phyloP scores from a whole-genome alignment of 2,329 filamentous ascomycete genomes.

The Colletotrichum sp. region DNA sequence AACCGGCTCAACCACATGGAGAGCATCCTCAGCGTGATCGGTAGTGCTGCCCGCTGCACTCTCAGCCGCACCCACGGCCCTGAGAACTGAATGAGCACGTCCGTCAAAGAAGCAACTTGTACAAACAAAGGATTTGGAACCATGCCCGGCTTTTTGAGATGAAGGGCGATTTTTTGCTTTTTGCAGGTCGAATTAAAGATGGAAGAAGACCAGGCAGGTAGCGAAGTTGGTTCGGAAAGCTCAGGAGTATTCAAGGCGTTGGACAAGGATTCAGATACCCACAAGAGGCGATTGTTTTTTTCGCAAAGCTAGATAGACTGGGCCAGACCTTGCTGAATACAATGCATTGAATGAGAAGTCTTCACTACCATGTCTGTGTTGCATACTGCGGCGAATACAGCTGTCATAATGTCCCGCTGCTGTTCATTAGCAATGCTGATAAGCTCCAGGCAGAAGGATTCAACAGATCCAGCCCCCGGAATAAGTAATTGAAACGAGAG shows the following conservation, averaged over 20 bases:
- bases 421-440: background rate
- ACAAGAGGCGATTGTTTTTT: background rate
- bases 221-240: background rate
- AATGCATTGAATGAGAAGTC: background rate
- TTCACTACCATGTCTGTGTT: background rate
- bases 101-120: background rate
- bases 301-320: background rate
- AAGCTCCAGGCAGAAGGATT: background rate
- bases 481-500: background rate
- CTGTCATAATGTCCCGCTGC: too few relatives aligned
- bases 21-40: background rate
- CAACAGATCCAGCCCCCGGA: background rate
- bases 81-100: background rate
- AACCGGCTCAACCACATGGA: background rate
- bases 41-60: background rate
- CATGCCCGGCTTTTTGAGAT: background rate
- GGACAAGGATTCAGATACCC: background rate
- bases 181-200: background rate
- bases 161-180: background rate
- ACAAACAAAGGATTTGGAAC: background rate
- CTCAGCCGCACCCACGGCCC: background rate
- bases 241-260: background rate
- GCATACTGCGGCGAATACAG: too few relatives aligned
- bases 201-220: background rate
- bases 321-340: background rate